These are phyloP conservation scores for Naematelia encephala DNA, from an alignment of 768 basidiomycete species.

Conservation along the genomic window DNA sequence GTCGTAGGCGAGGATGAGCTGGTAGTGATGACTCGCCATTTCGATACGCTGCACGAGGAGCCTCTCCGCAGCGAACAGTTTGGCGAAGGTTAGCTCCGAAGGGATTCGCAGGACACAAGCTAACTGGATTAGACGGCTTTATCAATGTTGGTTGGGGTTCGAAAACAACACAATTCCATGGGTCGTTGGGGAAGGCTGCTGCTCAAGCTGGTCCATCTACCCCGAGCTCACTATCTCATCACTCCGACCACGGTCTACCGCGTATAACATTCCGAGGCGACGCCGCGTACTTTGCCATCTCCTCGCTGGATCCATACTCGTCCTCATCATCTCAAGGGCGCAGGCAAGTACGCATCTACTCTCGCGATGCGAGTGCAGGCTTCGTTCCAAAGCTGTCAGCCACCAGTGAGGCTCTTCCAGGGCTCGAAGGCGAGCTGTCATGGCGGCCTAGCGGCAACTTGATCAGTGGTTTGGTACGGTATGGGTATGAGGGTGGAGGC, in stretches of 20 bases:
- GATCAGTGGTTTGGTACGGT: slow-evolving; percentile 75
- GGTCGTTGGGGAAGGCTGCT: slow-evolving; percentile 82
- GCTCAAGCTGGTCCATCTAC: slow-evolving; percentile 55
- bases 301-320: slow-evolving; percentile 60
- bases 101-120: slow-evolving; percentile 4
- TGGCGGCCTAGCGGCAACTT: slow-evolving; percentile 90
- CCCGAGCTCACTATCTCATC: slow-evolving; percentile 55
- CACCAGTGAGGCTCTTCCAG: slow-evolving; percentile 77
- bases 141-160: slow-evolving; percentile 98
- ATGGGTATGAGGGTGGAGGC: slow-evolving; percentile 65
- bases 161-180: slow-evolving; percentile 95
- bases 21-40: slow-evolving; percentile 80
- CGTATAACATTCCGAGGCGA: slow-evolving; percentile 93
- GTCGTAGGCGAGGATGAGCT: slow-evolving; percentile 67
- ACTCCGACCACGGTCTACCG: slow-evolving; percentile 67
- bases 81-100: slow-evolving; percentile 66
- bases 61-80: slow-evolving; percentile 70
- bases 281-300: slow-evolving; percentile 80
- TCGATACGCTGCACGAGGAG: slow-evolving; percentile 81
- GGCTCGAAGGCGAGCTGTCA: slow-evolving; percentile 70
- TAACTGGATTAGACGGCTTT: slow-evolving; percentile 62
- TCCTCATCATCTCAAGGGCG: slow-evolving; percentile 44
- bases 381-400: slow-evolving; percentile 59
- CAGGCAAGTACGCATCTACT: slow-evolving; percentile 70
- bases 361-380: slow-evolving; percentile 59